These are phyloP conservation scores for Parathielavia hyrcaniae DNA, from an alignment of 495 filamentous ascomycete species.

Conservation along the genomic window DNA sequence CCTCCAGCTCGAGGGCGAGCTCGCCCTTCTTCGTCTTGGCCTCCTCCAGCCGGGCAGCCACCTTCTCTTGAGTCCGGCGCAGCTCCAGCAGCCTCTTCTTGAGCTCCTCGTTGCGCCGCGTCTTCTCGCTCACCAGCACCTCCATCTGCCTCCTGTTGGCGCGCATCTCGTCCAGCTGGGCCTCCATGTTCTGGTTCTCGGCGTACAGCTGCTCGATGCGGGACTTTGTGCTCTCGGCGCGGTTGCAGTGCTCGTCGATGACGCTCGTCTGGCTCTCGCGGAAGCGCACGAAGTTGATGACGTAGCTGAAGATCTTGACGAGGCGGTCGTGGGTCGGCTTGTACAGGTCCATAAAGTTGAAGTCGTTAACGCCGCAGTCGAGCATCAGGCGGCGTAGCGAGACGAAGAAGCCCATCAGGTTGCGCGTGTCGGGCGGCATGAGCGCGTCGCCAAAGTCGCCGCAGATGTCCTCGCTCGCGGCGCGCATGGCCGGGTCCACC, in stretches of 20 bases:
- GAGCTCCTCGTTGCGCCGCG: conserved; percentile 74
- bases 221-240: conserved; percentile 73
- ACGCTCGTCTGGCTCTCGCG: conserved; percentile 79
- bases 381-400: conserved; percentile 67
- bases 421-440: conserved; percentile 77
- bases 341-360: conserved; percentile 82
- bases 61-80: conserved; percentile 66
- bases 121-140: conserved; percentile 69
- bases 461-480: conserved; percentile 77
- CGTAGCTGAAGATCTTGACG: conserved; percentile 85
- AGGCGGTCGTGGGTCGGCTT: conserved; percentile 83
- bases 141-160: conserved; percentile 70
- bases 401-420: conserved; percentile 88
- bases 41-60: conserved; percentile 69
- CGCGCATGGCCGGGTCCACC: conserved; percentile 89
- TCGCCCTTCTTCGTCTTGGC: conserved; percentile 65
- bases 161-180: conserved; percentile 71
- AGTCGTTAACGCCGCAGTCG: conserved; percentile 89
- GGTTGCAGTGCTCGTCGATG: conserved; percentile 89
- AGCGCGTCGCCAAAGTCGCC: conserved; percentile 67
- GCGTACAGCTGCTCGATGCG: conserved; percentile 78
- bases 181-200: conserved; percentile 82
- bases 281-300: conserved; percentile 98
- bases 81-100: conserved; percentile 72
- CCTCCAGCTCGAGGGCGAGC: conserved; percentile 66